Evolutionary conservation across 208 protist species (phyloP).

Genomic region (Wallacemonas sp.): DNA sequence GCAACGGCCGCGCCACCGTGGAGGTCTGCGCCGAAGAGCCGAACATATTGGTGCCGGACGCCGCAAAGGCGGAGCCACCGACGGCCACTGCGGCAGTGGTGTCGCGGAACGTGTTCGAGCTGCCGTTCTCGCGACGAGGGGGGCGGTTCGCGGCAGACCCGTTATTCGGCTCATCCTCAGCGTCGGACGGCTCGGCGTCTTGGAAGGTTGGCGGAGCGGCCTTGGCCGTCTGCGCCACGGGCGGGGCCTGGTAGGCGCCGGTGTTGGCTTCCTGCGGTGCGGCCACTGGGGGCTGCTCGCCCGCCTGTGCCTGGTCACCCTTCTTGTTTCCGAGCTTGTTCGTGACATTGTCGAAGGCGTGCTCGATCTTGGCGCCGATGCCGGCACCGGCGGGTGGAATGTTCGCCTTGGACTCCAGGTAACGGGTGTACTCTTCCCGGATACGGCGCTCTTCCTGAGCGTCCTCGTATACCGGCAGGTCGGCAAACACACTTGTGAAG

Average conservation of each 20-base stretch:
- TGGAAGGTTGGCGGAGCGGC: background rate
- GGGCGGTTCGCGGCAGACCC: background rate
- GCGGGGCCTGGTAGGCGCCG: conserved; percentile 2
- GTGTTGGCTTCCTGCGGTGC: conserved; percentile 5
- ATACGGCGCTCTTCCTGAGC: conserved; percentile 25
- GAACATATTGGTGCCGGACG: conserved; percentile 13
- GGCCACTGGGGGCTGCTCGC: background rate
- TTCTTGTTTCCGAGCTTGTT: background rate
- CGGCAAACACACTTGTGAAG: conserved; percentile 37
- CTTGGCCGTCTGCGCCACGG: background rate
- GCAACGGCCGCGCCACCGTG: conserved; percentile 20
- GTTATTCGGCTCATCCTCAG: background rate
- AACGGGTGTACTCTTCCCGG: conserved; percentile 25
- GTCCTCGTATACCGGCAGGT: conserved; percentile 61
- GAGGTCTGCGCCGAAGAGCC: background rate
- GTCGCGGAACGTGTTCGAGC: conserved; percentile 9
- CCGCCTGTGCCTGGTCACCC: background rate
- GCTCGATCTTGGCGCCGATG: conserved; percentile 9
- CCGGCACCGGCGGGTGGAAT: background rate
- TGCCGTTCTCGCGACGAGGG: background rate
- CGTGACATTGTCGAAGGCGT: conserved; percentile 6
- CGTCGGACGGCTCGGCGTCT: background rate
- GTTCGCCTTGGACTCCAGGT: conserved; percentile 16
- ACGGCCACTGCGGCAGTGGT: conserved; percentile 4
- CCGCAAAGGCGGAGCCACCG: conserved; percentile 9